phyloP scores from a whole-genome alignment of 495 filamentous ascomycete genomes.

The Cairneyella variabilis region DNA sequence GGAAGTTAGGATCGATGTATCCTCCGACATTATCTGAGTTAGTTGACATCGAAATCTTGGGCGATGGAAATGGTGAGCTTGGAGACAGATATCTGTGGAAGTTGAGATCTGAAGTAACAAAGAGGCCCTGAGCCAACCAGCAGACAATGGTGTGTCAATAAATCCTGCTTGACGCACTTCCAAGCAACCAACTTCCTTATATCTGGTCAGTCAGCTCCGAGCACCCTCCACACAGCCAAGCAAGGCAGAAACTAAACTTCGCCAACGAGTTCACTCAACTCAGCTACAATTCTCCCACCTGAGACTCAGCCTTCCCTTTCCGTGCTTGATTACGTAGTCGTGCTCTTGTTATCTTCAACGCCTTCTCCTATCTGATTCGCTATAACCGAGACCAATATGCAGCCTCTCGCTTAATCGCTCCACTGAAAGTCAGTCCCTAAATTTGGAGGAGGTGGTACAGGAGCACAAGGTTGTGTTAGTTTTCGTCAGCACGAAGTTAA shows the following conservation, averaged over 20 bases:
- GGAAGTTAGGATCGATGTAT: slow-evolving; percentile 34
- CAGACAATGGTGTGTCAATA: too few relatives aligned
- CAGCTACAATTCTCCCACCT: not conserved
- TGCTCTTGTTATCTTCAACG: not conserved
- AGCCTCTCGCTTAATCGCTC: not conserved
- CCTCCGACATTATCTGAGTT: too few relatives aligned
- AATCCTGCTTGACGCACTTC: too few relatives aligned
- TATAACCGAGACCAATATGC: not conserved
- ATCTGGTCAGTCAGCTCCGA: too few relatives aligned
- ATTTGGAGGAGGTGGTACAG: too few relatives aligned
- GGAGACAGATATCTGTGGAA: not conserved
- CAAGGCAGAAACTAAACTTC: not conserved
- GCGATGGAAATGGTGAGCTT: not conserved
- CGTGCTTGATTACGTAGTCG: slow-evolving; percentile 8
- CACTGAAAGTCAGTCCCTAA: too few relatives aligned
- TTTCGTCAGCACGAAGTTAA: too few relatives aligned
- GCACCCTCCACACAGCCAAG: too few relatives aligned
- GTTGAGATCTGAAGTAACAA: too few relatives aligned
- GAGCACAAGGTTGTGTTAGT: too few relatives aligned
- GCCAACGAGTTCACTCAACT: not conserved
- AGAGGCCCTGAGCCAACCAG: too few relatives aligned
- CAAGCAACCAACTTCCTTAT: too few relatives aligned
- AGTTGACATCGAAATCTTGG: not conserved
- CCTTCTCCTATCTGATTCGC: not conserved
- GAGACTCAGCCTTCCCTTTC: not conserved